Conservation (phyloP, 2,329 filamentous ascomycete species). For the Trichoderma arundinaceum region DNA sequence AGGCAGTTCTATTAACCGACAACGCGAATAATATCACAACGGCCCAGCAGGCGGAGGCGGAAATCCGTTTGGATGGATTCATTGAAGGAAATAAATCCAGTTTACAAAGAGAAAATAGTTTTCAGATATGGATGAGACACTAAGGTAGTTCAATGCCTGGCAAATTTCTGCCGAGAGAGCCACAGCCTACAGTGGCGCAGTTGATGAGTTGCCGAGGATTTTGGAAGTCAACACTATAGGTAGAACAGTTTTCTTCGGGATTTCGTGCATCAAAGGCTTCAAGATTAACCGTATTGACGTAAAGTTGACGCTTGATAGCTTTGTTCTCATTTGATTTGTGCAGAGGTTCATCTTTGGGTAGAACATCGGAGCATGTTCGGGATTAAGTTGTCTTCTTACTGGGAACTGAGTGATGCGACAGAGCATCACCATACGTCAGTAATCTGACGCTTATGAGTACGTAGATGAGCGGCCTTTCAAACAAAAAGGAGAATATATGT, state of each 20-base stretch:
- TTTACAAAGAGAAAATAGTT: not conserved
- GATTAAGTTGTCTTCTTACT: not conserved
- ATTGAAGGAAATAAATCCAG: not conserved
- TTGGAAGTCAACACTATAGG: not conserved
- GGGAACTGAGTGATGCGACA: not conserved
- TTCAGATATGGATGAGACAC: no score
- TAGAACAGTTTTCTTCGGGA: not conserved
- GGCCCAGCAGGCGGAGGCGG: constrained; percentile 8
- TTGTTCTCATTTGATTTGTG: not conserved
- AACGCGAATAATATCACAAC: not conserved
- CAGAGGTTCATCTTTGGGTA: not conserved
- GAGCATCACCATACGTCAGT: not conserved
- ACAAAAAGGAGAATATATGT: not conserved
- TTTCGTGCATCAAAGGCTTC: not conserved
- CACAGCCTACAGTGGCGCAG: not conserved
- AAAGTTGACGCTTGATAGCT: constrained; percentile 12
- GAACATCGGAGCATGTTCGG: constrained; percentile 12
- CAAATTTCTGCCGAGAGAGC: not conserved
- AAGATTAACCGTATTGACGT: constrained; percentile 28
- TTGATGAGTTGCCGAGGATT: not conserved
- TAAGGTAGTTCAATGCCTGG: not conserved
- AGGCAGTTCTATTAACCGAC: constrained; percentile 26
- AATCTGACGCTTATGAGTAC: not conserved
- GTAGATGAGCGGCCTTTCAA: not conserved
- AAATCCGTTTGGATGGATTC: constrained; percentile 7